Conservation (phyloP, 2,329 filamentous ascomycete genomes). For the Eutypella sp. region DNA sequence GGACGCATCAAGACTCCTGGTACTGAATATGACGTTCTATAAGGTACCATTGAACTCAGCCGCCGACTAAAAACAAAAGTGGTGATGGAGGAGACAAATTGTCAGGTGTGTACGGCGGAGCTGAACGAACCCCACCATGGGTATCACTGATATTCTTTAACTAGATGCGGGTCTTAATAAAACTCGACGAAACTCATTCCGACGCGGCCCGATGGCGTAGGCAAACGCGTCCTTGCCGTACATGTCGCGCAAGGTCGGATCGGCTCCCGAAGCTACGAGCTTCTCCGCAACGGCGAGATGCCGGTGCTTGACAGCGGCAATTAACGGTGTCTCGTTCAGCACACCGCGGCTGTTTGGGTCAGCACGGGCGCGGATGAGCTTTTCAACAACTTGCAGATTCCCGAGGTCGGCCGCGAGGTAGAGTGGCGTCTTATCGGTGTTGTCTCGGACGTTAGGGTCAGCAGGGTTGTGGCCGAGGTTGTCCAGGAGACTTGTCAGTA, state of each 20-base stretch:
- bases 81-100: too few species aligned
- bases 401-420: neutral
- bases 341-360: neutral
- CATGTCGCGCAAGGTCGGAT: neutral
- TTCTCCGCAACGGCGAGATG: neutral
- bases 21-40: too few species aligned
- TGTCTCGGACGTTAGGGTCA: neutral
- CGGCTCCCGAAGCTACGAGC: neutral
- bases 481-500: neutral
- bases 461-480: neutral
- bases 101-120: too few species aligned
- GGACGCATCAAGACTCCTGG: too few species aligned
- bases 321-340: neutral
- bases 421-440: conserved; percentile 1
- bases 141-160: too few species aligned
- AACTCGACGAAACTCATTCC: neutral
- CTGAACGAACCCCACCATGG: too few species aligned
- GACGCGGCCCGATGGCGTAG: neutral
- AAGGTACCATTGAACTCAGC: too few species aligned
- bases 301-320: neutral
- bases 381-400: neutral
- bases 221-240: neutral
- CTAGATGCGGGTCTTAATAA: neutral
- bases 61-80: too few species aligned
- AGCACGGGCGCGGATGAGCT: neutral